These are phyloP conservation scores for Exophiala viscosa DNA, from an alignment of 2,329 filamentous ascomycete species.

Conservation along the genomic window DNA sequence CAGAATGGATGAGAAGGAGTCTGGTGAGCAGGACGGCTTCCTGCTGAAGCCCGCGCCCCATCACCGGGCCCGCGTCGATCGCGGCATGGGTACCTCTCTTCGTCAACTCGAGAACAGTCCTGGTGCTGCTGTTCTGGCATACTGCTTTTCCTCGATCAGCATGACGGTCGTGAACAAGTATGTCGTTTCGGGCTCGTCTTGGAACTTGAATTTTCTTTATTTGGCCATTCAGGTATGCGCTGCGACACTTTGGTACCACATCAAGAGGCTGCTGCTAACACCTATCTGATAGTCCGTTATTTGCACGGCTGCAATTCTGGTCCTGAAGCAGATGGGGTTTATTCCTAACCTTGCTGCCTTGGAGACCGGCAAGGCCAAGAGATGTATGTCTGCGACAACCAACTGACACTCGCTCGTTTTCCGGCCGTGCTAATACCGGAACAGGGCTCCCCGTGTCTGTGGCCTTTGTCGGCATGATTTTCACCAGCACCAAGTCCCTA, in stretches of 20 bases:
- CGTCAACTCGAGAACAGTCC: slow-evolving; percentile 61
- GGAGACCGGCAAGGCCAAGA: slow-evolving; percentile 81
- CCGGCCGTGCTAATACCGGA: slow-evolving; percentile 3
- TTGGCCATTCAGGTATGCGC: slow-evolving; percentile 78
- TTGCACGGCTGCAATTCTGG: slow-evolving; percentile 77
- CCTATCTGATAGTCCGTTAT: slow-evolving; percentile 66
- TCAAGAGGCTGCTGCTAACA: slow-evolving; percentile 9
- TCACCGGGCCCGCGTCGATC: neutral
- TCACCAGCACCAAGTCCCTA: slow-evolving; percentile 91
- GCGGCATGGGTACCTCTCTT: neutral
- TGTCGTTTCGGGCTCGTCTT: slow-evolving; percentile 81
- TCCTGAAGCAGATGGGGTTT: slow-evolving; percentile 73
- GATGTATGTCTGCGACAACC: slow-evolving; percentile 62
- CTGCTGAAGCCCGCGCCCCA: slow-evolving; percentile 1
- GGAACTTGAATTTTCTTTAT: slow-evolving; percentile 96
- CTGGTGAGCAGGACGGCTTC: neutral
- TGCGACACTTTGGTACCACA: neutral
- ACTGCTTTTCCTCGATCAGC: slow-evolving; percentile 93
- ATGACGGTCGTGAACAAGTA: slow-evolving; percentile 99
- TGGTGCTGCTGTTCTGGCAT: slow-evolving; percentile 74
- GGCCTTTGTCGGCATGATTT: slow-evolving; percentile 98
- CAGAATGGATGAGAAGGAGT: neutral
- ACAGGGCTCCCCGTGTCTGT: slow-evolving; percentile 93
- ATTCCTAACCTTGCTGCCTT: slow-evolving; percentile 76
- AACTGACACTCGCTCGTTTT: neutral